These are phyloP conservation scores for Ilyonectria destructans DNA, from an alignment of 2,329 filamentous ascomycete species.

Conservation along the genomic window DNA sequence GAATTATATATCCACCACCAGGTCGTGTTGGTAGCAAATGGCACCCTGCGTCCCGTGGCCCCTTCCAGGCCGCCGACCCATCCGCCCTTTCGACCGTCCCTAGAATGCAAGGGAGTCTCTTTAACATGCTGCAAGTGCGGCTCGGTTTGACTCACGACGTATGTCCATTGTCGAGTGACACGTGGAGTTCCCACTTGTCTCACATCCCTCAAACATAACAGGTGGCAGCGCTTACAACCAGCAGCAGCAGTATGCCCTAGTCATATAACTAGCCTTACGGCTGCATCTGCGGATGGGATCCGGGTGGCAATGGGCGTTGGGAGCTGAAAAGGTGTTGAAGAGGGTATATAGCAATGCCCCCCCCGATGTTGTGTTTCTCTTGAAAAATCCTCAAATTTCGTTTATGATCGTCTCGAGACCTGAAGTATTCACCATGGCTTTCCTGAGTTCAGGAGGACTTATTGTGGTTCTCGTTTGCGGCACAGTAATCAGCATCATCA, in stretches of 20 bases:
- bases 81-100: conserved; percentile 20
- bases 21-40: not conserved
- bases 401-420: not conserved
- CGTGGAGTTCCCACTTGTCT: conserved; percentile 29
- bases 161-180: conserved; percentile 26
- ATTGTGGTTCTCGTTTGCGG: conserved; percentile 18
- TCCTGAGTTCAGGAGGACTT: not conserved
- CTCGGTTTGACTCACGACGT: conserved; percentile 15
- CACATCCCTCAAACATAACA: conserved; percentile 23
- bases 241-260: conserved; percentile 11
- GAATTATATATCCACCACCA: not conserved
- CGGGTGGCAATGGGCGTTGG: conserved; percentile 7
- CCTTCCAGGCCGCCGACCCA: conserved; percentile 16
- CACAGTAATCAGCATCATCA: conserved; percentile 1
- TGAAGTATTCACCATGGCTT: conserved; percentile 16
- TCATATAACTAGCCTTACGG: conserved; percentile 8
- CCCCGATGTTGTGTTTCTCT: not conserved
- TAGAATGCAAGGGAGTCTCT: conserved; percentile 17
- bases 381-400: not conserved
- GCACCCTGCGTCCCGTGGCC: not conserved
- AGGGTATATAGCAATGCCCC: conserved; percentile 9
- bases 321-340: not conserved
- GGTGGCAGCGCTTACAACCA: conserved; percentile 6
- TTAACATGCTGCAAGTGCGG: conserved; percentile 14
- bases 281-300: conserved; percentile 14